Evolutionary conservation across 352 stramenopile genomes (phyloP), one percentile per base, ranked within the genome.

Genomic region (Peronospora destructor): DNA sequence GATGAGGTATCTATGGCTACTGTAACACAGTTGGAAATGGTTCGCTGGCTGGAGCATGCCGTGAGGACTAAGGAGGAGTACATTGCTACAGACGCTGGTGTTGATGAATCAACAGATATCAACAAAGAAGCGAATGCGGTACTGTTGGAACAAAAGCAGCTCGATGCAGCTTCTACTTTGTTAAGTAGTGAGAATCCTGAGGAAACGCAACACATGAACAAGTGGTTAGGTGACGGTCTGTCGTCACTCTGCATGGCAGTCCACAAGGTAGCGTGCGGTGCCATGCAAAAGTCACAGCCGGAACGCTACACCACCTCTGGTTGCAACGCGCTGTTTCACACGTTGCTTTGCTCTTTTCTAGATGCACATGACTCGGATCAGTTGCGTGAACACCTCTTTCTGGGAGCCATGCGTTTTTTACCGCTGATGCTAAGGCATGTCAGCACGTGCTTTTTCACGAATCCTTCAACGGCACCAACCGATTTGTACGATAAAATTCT

Each of bases 211-310:
- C 58, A 73, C 4, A 36, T 81, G 41, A 62, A 59, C 19, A 73
- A 68, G 25, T 88, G 76, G 76, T 47, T 91, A 6, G 71, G 82
- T 36, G 58, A 90, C 30, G 80, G 82, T 1, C 43, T 93, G 16
- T 67, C 77, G 3, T 80, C 73, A n/a, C 52, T 93, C 0, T 93
- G 83, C 49, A 93, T 93, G 83, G 71, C 79, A 25, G 73, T 93
- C 34, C 83, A 90, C 44, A 87, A 86, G 32, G 83, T 93, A 12
- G 83, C 83, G 2, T 90, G 70, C 19, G 80, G 83, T 11, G 79
- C 80, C 11, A 89, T 87, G 52, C 77, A 93, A 48, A 88, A 91
- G 47, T 89, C 79, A 6, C 78, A 80, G 17, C 83, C 83, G 5
- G 80, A 91, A 56, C 71, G 77, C 11, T 93, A 89, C 59, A 84